Conservation (phyloP, 768 basidiomycete species). For the Suillus weaverae region DNA sequence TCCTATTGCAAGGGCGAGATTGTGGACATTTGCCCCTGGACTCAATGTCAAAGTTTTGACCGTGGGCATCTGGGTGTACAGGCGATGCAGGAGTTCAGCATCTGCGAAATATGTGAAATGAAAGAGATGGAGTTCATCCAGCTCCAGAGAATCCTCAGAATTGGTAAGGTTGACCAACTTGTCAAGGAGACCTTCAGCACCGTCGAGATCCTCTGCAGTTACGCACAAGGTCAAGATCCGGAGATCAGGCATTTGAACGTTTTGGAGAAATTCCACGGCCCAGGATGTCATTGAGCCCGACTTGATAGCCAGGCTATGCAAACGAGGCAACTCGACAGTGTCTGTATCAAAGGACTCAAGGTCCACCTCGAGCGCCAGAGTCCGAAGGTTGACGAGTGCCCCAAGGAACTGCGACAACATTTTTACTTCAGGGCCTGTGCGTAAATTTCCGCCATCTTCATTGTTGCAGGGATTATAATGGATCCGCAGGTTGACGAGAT, state of each 20-base stretch:
- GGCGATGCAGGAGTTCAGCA: not conserved
- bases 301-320: not conserved
- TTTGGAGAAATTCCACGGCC: not conserved
- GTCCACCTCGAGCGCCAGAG: not conserved
- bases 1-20: not conserved
- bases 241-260: not conserved
- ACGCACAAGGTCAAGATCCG: not conserved
- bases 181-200: not conserved
- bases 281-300: not conserved
- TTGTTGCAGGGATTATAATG: constrained; percentile 8
- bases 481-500: constrained; percentile 15
- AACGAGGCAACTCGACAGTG: not conserved
- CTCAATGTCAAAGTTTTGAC: not conserved
- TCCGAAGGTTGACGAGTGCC: not conserved
- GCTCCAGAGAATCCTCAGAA: not conserved
- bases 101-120: not conserved
- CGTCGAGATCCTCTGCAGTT: accelerated
- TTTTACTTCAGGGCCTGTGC: not conserved
- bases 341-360: not conserved
- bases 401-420: not conserved
- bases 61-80: not conserved
- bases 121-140: not conserved
- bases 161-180: not conserved
- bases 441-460: not conserved
- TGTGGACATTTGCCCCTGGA: not conserved